Evolutionary conservation across 2,329 filamentous ascomycete species (phyloP), one percentile per base, ranked within the genome.

Genomic region (Chalaropsis ovoidea): DNA sequence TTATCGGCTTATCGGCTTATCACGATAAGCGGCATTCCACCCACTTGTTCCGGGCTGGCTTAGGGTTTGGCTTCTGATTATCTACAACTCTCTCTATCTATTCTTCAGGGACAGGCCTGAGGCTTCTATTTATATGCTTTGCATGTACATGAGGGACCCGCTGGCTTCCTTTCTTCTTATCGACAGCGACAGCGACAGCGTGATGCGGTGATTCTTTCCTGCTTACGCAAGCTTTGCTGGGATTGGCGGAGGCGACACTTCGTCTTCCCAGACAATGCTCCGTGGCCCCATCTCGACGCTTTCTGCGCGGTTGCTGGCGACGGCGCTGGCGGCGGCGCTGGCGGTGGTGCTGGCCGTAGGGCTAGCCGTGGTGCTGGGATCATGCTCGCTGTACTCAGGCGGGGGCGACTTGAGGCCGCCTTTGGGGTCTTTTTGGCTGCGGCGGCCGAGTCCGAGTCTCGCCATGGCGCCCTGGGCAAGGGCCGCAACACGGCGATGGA

Each of bases 371-470:
- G 63, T 31, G 17, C n/a, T 60, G 10, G 56, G 27, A 52, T 60
- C 66, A 2, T 49, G 42, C 19, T 58, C 66, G n/a, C 45, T 56
- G 13, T 67, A 67, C 41, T 61, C 52, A 4, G 65, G 65, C 15
- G 65, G 65, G 3, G 65, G 65, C 27, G 62, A 61, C 19, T 61
- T 19, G 19, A 39, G 43, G 13, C 24, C 41, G 8, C 5, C 45
- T 56, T 31, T 6, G 52, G 27, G 8, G 13, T 15, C 27, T 56
- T 56, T 31, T 13, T 31, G 17, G 13, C 27, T 31, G 27, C 24
- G 22, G 13, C 13, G 22, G 17, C 42, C 43, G 17, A 52, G 27
- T 41, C 27, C 17, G 22, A 56, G 15, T 13, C 24, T 17, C 13
- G 52, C 24, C 22, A 31, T 31, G 4, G 52, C 22, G 27, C 24